Evolutionary conservation across 129 eudicot genomes (phyloP), one percentile per base, ranked within the genome.

Genomic region (Smallanthus sonchifolius): DNA sequence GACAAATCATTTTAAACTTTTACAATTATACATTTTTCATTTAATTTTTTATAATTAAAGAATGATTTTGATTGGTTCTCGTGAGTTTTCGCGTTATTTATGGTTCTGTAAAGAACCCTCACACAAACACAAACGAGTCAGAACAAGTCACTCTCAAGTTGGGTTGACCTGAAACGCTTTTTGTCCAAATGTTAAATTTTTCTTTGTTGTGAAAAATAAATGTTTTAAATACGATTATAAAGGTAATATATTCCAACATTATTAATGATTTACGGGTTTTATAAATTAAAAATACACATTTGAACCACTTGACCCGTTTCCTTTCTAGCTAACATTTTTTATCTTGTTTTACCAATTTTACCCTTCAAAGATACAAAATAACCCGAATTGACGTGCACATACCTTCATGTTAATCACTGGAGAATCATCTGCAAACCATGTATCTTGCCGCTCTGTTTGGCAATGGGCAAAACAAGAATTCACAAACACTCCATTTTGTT

Each of bases 401-500:
- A 94, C 98, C 93, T 90, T 94, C 77, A 78, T 85, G 67, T 83
- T 79, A 24, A 94, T 62, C 59, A 48, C 44, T 3, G 98, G 98
- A 74, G 91, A 85, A 71, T 90, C 73, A 80, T 82, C 84, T 7
- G 92, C 86, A 67, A 88, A 88, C 98, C 98, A 94, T 6, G 93
- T 90, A 70, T 86, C 93, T 81, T 94, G 98, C 84, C 80, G 86
- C 85, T 90, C 98, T 0, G 97, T 76, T 73, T 94, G 98, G 80
- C 98, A 94, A 80, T 94, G 98, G 42, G 90, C 83, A 36, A 90
- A 94, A 73, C 98, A 94, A 24, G 98, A 94, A 66, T 94, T 94
- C 57, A 94, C 60, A 59, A 94, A 90, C 65, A 90, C 62, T 1
- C 97, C 98, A 30, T 82, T 94, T 72, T 88, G 84, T 19, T 45